These are phyloP conservation scores for Trichocladium uniseriatum DNA, from an alignment of 495 filamentous ascomycete species.

Conservation along the genomic window DNA sequence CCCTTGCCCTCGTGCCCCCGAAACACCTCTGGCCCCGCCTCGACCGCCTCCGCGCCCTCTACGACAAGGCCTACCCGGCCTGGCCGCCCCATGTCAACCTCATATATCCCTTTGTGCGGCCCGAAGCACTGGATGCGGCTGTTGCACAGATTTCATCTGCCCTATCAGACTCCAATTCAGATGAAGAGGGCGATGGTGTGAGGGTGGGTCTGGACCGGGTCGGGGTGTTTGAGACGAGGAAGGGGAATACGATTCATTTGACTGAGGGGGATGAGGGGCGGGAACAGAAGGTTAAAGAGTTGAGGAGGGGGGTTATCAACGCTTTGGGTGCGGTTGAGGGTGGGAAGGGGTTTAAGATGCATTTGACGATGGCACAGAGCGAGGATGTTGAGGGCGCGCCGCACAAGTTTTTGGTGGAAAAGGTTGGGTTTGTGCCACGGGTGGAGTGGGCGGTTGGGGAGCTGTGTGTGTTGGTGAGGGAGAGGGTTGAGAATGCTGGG, in stretches of 20 bases:
- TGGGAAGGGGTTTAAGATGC: constrained; percentile 24
- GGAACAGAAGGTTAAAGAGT: not conserved
- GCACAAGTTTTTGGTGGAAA: constrained; percentile 37
- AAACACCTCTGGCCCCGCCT: constrained; percentile 29
- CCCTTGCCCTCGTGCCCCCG: constrained; percentile 44
- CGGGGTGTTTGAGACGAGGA: constrained; percentile 33
- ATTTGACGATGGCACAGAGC: constrained; percentile 49
- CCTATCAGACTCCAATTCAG: too few species aligned
- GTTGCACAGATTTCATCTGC: constrained; percentile 5
- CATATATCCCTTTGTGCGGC: constrained; percentile 48
- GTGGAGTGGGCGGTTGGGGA: constrained; percentile 35
- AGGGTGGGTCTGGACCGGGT: constrained; percentile 24
- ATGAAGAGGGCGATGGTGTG: too few species aligned
- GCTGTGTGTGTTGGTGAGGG: constrained; percentile 40
- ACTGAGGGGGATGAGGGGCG: constrained; percentile 13
- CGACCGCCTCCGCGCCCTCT: constrained; percentile 41
- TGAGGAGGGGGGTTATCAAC: constrained; percentile 17
- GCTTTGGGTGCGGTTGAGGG: constrained; percentile 15
- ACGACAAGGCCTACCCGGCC: constrained; percentile 46
- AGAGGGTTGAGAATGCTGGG: constrained; percentile 18
- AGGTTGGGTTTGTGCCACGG: constrained; percentile 30
- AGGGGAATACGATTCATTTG: constrained; percentile 39
- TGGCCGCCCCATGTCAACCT: constrained; percentile 56
- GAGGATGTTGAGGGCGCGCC: constrained; percentile 24
- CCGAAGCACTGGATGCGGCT: constrained; percentile 13